Base-by-base conservation (phyloP, 2,329 filamentous ascomycete genomes). In the Cladophialophora psammophila region DNA sequence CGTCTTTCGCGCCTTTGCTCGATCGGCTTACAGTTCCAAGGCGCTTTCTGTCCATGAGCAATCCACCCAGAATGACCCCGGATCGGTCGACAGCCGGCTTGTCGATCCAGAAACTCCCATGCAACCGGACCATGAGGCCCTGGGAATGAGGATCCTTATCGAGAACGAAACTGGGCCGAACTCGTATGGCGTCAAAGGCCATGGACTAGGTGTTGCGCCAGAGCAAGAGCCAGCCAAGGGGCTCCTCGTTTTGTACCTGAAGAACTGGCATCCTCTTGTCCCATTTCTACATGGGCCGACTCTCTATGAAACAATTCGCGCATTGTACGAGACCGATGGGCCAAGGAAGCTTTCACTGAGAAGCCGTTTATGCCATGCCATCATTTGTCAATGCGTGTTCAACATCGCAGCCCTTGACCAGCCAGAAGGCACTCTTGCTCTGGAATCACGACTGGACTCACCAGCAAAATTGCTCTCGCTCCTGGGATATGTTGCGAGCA, bases 241-340 rank as follows among this genome's bases (percentile, higher is more conserved):
- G 38, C 74, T 84, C 1, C 76, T 83, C 57, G 80, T 83, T 75
- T 71, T 78, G 18, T 68, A 68, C 35, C 55, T 68, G 7, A 54
- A 58, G 10, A 62, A 56, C 15, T 88, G 86, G 86, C 86, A 88
- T 69, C 82, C 84, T 0, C 79, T 84, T 2, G 83, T 86, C 50
- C 86, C 86, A 0, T 87, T 86, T 62, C 76, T 88, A 5, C 83
- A 86, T 69, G 86, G 83, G 0, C 85, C 85, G 1, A 79, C 81
- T 3, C 76, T 87, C 2, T 76, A 87, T 2, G 76, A 78, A 15
- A 73, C 1, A 80, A 87, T 54, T 83, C 86, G 66, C 75, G 75
- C 20, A 71, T 82, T 7, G 77, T 81, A n/a, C 72, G 74, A 2
- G 66, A 71, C 20, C n/a, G 10, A 12, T 15, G 12, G 79, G 80